Conservation (phyloP, 2,329 filamentous ascomycete species). For the Zymoseptoria tritici region DNA sequence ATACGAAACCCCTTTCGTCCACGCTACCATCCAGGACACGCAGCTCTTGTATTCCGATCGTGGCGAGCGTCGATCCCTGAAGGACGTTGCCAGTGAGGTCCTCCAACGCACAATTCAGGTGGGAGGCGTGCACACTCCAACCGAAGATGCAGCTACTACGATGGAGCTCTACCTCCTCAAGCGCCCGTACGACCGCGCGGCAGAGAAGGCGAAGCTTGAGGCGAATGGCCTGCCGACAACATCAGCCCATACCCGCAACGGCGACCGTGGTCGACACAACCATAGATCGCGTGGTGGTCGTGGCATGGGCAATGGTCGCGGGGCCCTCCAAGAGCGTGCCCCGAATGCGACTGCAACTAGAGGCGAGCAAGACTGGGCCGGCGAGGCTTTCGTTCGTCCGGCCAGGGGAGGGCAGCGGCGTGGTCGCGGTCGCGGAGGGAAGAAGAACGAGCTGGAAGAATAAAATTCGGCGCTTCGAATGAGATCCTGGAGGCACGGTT, state of each 20-base stretch:
- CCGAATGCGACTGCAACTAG: background rate
- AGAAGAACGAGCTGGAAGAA: too few relatives aligned
- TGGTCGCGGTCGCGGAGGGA: too few relatives aligned
- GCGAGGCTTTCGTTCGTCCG: background rate
- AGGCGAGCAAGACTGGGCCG: background rate
- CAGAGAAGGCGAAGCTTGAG: conserved; percentile 4
- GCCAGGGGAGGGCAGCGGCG: background rate
- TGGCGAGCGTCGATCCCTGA: conserved; percentile 1
- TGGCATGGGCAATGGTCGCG: too few relatives aligned
- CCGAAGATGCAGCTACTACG: background rate
- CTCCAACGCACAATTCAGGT: background rate
- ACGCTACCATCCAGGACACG: too few relatives aligned
- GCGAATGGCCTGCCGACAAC: background rate
- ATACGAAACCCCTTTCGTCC: background rate
- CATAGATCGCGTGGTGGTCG: too few relatives aligned
- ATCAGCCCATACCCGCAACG: too few relatives aligned
- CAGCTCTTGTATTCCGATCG: too few relatives aligned
- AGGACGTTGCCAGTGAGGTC: background rate
- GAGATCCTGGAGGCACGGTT: too few relatives aligned
- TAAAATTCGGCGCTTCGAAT: too few relatives aligned
- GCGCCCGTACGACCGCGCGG: conserved; percentile 6
- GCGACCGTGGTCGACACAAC: too few relatives aligned
- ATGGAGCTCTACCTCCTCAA: background rate
- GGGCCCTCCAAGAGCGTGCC: background rate
- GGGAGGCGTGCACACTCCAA: background rate